phyloP scores from a whole-genome alignment of 257 asterid genomes.

The Handroanthus guayacan region DNA sequence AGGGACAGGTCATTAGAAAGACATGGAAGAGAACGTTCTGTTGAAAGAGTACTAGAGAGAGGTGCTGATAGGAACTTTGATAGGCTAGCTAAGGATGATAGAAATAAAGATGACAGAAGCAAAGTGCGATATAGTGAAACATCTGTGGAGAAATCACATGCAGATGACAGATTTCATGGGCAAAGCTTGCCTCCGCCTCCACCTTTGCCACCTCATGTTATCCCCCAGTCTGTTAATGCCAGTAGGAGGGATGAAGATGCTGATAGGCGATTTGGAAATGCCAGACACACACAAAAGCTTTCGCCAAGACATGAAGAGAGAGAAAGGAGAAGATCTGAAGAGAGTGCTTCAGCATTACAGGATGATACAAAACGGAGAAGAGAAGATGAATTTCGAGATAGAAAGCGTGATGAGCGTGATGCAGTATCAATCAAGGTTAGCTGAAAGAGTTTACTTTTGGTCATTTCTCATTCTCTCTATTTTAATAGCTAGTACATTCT shows the following conservation, averaged over 20 bases:
- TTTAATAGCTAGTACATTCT: neutral
- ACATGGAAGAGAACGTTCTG: slow-evolving; percentile 92
- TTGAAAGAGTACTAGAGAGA: slow-evolving; percentile 81
- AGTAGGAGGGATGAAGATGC: slow-evolving; percentile 87
- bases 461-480: slow-evolving; percentile 19
- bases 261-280: slow-evolving; percentile 85
- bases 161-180: slow-evolving; percentile 81
- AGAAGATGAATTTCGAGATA: slow-evolving; percentile 90
- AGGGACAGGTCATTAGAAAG: slow-evolving; percentile 90
- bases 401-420: slow-evolving; percentile 96
- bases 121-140: slow-evolving; percentile 67
- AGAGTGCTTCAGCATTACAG: slow-evolving; percentile 65
- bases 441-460: slow-evolving; percentile 14
- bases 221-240: slow-evolving; percentile 81
- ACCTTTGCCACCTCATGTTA: slow-evolving; percentile 88
- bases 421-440: slow-evolving; percentile 66
- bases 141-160: slow-evolving; percentile 66
- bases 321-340: slow-evolving; percentile 93
- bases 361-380: slow-evolving; percentile 92
- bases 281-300: slow-evolving; percentile 84
- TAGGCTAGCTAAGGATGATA: slow-evolving; percentile 78
- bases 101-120: slow-evolving; percentile 81
- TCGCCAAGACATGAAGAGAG: slow-evolving; percentile 96
- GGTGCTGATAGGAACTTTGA: slow-evolving; percentile 79
- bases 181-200: slow-evolving; percentile 98